Evolutionary conservation across 768 basidiomycete species (phyloP).

Genomic region (Lentinula guzmanii): DNA sequence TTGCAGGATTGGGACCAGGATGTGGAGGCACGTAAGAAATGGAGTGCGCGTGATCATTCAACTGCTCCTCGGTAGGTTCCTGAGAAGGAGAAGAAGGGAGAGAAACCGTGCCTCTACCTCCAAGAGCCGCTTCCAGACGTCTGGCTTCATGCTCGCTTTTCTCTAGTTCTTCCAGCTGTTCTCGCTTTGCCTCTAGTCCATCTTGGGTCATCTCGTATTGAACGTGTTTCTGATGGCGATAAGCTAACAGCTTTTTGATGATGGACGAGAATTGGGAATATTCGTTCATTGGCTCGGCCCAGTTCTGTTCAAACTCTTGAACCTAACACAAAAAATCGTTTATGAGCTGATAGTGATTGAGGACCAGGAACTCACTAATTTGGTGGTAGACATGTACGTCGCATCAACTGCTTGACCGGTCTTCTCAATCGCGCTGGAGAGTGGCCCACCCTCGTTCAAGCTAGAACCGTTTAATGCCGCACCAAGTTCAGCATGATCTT

Average conservation of each 20-base stretch:
- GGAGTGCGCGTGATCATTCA: slow-evolving; percentile 20
- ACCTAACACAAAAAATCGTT: slow-evolving; percentile 40
- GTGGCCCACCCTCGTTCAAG: slow-evolving; percentile 68
- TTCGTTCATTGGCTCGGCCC: slow-evolving; percentile 94
- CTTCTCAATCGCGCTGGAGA: slow-evolving; percentile 88
- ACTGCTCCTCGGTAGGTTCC: slow-evolving; percentile 24
- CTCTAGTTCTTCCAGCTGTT: slow-evolving; percentile 83
- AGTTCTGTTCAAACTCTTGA: slow-evolving; percentile 90
- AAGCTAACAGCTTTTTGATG: slow-evolving; percentile 90
- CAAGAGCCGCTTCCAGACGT: slow-evolving; percentile 83
- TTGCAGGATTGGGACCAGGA: slow-evolving; percentile 68
- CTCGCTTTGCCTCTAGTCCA: slow-evolving; percentile 75
- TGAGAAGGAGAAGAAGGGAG: slow-evolving; percentile 17
- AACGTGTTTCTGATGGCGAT: slow-evolving; percentile 96
- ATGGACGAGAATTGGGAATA: slow-evolving; percentile 92
- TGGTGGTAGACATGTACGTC: slow-evolving; percentile 89
- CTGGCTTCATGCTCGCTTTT: slow-evolving; percentile 89
- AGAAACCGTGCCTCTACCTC: slow-evolving; percentile 35
- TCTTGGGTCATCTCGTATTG: slow-evolving; percentile 98
- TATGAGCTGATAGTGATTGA: slow-evolving; percentile 2
- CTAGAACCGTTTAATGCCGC: slow-evolving; percentile 92
- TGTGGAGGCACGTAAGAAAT: slow-evolving; percentile 63
- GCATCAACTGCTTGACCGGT: slow-evolving; percentile 95
- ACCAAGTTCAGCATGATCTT: slow-evolving; percentile 88
- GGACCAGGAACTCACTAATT: slow-evolving; percentile 51